These are phyloP conservation scores for Beauveria australis DNA, from an alignment of 2,329 filamentous ascomycete genomes.

Conservation along the genomic window DNA sequence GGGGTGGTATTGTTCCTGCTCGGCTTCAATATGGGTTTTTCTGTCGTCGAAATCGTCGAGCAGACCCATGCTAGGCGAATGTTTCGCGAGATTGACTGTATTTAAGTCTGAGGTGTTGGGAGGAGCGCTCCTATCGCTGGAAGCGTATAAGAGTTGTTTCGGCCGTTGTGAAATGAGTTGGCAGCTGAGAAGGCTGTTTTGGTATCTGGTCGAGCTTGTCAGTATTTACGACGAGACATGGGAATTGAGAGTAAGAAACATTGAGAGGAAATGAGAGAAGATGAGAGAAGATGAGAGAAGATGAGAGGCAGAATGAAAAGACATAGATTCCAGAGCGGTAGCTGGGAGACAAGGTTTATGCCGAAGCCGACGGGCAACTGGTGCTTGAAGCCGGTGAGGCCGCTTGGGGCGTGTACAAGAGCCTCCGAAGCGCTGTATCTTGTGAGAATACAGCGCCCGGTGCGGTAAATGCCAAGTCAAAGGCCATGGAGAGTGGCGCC, in stretches of 20 bases:
- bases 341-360: background rate
- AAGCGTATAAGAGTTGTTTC: background rate
- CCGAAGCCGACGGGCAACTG: background rate
- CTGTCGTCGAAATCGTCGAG: constrained; percentile 60
- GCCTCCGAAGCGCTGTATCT: background rate
- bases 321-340: background rate
- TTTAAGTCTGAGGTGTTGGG: background rate
- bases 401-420: background rate
- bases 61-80: constrained; percentile 62
- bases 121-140: background rate
- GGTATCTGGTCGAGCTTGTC: background rate
- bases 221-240: background rate
- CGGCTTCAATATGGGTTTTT: constrained; percentile 53
- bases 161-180: background rate
- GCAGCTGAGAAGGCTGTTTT: constrained; percentile 1
- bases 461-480: background rate
- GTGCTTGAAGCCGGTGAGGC: background rate
- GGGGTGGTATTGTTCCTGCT: constrained; percentile 52
- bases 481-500: background rate
- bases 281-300: too few species aligned
- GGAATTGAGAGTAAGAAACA: background rate
- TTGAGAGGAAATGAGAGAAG: background rate
- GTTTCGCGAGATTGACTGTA: constrained; percentile 15
- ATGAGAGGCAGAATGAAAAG: background rate
- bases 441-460: background rate